These are phyloP conservation scores for Aspergillus pseudoviridinutans DNA, from an alignment of 2,329 filamentous ascomycete genomes.

Conservation along the genomic window DNA sequence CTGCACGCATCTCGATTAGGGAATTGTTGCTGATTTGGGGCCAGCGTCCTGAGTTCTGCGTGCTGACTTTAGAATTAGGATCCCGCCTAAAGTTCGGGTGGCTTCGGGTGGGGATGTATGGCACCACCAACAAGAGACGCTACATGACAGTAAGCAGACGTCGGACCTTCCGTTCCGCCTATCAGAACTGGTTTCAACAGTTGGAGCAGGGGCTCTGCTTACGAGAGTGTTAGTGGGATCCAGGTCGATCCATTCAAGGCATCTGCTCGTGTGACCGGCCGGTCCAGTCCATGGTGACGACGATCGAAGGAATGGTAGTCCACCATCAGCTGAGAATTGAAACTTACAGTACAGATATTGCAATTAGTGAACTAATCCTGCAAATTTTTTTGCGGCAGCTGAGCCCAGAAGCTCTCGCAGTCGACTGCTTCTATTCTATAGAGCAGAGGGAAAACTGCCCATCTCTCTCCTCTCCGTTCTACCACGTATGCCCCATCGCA, in stretches of 20 bases:
- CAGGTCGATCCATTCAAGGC: neutral
- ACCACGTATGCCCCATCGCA: neutral
- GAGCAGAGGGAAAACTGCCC: neutral
- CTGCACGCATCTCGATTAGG: neutral
- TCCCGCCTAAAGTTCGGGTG: too few species aligned
- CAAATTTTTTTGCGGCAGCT: neutral
- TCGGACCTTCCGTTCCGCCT: too few species aligned
- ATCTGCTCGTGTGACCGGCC: neutral
- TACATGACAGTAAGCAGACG: too few species aligned
- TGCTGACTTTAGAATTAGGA: neutral
- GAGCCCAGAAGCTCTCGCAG: neutral
- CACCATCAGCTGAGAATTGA: neutral
- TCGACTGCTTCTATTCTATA: neutral
- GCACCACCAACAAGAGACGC: too few species aligned
- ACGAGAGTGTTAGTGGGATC: neutral
- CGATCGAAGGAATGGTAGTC: too few species aligned
- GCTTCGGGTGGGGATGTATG: too few species aligned
- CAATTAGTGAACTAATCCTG: neutral
- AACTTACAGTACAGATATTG: neutral
- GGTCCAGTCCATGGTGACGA: neutral
- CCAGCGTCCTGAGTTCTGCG: neutral
- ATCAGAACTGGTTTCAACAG: too few species aligned
- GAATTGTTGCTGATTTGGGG: neutral
- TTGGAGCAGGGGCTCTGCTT: too few species aligned
- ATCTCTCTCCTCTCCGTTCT: neutral